Conservation (phyloP, 83 land plant genomes). For the Thuja plicata region DNA sequence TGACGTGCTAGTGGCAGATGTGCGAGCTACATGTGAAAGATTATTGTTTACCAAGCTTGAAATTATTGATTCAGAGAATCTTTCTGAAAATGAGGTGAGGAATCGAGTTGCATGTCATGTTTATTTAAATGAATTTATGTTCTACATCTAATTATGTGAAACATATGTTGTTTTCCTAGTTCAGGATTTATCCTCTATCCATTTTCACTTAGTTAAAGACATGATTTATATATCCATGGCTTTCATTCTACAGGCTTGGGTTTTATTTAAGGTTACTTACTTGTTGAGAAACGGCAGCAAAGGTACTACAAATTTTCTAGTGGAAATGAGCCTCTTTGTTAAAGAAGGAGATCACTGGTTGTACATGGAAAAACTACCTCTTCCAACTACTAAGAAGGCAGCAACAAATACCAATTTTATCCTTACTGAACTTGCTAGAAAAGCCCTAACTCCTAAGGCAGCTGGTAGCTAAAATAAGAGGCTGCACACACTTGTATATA, state of each 20-base stretch:
- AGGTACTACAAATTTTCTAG: neutral
- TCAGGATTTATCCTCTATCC: neutral
- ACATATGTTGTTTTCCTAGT: neutral
- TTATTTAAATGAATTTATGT: neutral
- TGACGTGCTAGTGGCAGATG: constrained; percentile 24
- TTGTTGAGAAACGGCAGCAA: constrained; percentile 14
- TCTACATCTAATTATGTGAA: too few species aligned
- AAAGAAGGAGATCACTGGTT: neutral
- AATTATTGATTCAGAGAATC: constrained; percentile 21
- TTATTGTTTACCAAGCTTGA: constrained; percentile 34
- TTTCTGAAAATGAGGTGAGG: constrained; percentile 25
- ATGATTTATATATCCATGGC: neutral
- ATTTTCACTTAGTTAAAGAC: neutral
- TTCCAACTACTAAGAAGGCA: constrained; percentile 21
- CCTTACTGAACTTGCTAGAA: constrained; percentile 24
- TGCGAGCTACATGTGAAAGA: constrained; percentile 29
- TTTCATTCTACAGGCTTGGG: constrained; percentile 22
- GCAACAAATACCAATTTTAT: constrained; percentile 27
- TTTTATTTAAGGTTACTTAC: constrained; percentile 33
- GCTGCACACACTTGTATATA: neutral
- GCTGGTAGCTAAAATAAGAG: too few species aligned
- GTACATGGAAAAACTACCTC: constrained; percentile 9
- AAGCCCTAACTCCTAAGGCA: constrained; percentile 2
- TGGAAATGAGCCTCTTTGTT: neutral
- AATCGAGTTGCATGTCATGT: neutral